Percentiles rank a stretch among this genome's conserved stretches.
Conservation (phyloP, 2,329 filamentous ascomycete species). For the Dryadomyces quercivorus region DNA sequence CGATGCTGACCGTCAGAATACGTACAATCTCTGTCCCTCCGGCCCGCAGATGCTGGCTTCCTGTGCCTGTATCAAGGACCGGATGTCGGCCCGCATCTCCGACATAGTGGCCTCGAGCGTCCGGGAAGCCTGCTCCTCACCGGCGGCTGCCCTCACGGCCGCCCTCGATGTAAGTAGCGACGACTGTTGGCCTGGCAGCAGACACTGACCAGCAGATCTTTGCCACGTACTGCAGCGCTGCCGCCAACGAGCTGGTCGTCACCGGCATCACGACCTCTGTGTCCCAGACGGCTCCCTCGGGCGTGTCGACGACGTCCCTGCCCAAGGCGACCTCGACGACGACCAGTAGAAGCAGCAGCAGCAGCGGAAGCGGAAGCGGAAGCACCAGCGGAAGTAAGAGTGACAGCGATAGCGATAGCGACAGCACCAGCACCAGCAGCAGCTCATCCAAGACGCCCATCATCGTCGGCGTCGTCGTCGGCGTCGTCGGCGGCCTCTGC, state of each 20-base stretch:
- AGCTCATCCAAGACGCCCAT: slow-evolving; percentile 15
- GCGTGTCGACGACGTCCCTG: slow-evolving; percentile 3
- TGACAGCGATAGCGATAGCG: slow-evolving; percentile 6
- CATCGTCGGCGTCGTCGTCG: slow-evolving; percentile 24
- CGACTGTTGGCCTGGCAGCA: not conserved
- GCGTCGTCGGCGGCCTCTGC: slow-evolving; percentile 19
- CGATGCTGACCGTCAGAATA: slow-evolving; percentile 18
- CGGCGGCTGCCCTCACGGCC: slow-evolving; percentile 31
- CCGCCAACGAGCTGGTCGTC: slow-evolving; percentile 25
- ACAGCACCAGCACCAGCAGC: not conserved
- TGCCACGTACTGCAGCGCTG: slow-evolving; percentile 37
- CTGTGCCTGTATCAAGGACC: slow-evolving; percentile 37
- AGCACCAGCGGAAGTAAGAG: not conserved
- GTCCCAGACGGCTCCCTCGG: slow-evolving; percentile 6
- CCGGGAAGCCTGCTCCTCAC: slow-evolving; percentile 30
- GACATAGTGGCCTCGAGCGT: slow-evolving; percentile 31
- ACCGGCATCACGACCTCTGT: slow-evolving; percentile 28
- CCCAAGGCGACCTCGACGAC: slow-evolving; percentile 1
- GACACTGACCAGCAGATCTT: slow-evolving; percentile 19
- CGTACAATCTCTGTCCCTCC: slow-evolving; percentile 26
- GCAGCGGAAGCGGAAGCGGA: slow-evolving; percentile 5
- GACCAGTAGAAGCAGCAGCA: not conserved
- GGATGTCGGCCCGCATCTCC: slow-evolving; percentile 29
- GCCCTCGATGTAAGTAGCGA: slow-evolving; percentile 21
- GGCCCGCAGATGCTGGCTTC: slow-evolving; percentile 38